Conservation (phyloP, 805 yeast species). For the Candida tallmaniae region DNA sequence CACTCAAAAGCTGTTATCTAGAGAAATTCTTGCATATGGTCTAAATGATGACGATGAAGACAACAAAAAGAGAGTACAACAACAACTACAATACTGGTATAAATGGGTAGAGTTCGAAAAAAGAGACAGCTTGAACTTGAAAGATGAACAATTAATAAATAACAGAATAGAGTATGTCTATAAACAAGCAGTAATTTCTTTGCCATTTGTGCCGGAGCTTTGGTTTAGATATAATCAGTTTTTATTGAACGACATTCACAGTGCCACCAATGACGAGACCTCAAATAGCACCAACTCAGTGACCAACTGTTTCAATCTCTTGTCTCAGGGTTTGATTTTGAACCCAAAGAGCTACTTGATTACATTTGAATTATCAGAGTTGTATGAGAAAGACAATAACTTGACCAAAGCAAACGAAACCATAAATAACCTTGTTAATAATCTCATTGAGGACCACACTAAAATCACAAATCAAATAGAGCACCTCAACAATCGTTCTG, state of each 20-base stretch:
- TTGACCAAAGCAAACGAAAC: constrained; percentile 45
- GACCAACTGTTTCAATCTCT: constrained; percentile 32
- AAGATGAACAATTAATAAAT: constrained; percentile 41
- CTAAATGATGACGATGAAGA: constrained; percentile 15
- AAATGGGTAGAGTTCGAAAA: constrained; percentile 80
- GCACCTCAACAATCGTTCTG: constrained; percentile 14
- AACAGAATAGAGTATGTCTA: constrained; percentile 68
- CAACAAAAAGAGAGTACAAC: constrained; percentile 17
- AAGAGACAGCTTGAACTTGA: constrained; percentile 59
- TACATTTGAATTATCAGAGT: constrained; percentile 63
- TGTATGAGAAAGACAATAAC: constrained; percentile 56
- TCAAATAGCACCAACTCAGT: neutral
- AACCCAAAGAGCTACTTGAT: constrained; percentile 71
- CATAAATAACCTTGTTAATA: constrained; percentile 49
- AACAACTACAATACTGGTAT: constrained; percentile 57
- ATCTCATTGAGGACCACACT: constrained; percentile 36
- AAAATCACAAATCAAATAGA: constrained; percentile 19
- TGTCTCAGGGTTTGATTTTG: constrained; percentile 52
- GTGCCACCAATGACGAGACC: constrained; percentile 8
- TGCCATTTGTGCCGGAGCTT: constrained; percentile 64
- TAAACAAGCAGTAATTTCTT: constrained; percentile 58
- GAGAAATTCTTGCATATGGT: constrained; percentile 30
- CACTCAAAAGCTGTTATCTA: constrained; percentile 44
- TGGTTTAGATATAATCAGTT: constrained; percentile 62
- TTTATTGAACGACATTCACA: constrained; percentile 27